Percentiles rank a stretch among this genome's conserved stretches.
Conservation (phyloP, 1,284 basidiomycete species). For the Ceratobasidium sp. region DNA sequence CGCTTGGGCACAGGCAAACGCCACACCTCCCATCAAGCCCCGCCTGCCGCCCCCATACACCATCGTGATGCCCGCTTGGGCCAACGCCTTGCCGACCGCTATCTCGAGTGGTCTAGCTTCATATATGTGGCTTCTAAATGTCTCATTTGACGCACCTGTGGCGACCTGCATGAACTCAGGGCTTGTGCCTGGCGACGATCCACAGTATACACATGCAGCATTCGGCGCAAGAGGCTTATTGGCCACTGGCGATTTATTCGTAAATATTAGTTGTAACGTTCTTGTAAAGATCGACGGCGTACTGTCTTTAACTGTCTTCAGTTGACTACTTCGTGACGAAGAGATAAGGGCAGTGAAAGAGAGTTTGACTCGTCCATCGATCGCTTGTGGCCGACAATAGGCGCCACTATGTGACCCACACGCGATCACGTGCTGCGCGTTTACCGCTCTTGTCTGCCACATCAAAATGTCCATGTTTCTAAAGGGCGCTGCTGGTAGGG, state of each 20-base stretch:
- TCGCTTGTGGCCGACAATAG: too few species aligned
- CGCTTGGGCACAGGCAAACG: conserved; percentile 70
- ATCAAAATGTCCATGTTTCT: conserved; percentile 65
- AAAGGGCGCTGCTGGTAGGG: conserved; percentile 56
- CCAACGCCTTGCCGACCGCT: conserved; percentile 82
- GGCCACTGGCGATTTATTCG: neutral
- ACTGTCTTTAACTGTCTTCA: neutral
- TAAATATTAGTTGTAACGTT: neutral
- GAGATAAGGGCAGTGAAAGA: neutral
- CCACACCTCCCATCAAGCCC: conserved; percentile 90
- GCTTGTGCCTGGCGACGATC: conserved; percentile 72
- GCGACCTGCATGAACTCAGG: conserved; percentile 76
- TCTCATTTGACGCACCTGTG: conserved; percentile 62
- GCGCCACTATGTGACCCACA: too few species aligned
- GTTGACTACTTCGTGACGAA: neutral
- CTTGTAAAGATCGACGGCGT: neutral
- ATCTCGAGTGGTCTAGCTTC: conserved; percentile 44
- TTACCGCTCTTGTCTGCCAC: conserved; percentile 7
- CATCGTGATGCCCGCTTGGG: conserved; percentile 69
- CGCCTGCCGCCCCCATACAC: conserved; percentile 88
- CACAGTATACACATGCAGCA: conserved; percentile 82
- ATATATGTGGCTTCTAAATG: conserved; percentile 16
- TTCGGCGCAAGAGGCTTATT: neutral
- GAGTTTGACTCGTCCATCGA: neutral
- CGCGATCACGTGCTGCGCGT: conserved; percentile 31